Evolutionary conservation across 352 stramenopile species (phyloP), one percentile per base, ranked within the genome.

Genomic region (Phytophthora crassamura): DNA sequence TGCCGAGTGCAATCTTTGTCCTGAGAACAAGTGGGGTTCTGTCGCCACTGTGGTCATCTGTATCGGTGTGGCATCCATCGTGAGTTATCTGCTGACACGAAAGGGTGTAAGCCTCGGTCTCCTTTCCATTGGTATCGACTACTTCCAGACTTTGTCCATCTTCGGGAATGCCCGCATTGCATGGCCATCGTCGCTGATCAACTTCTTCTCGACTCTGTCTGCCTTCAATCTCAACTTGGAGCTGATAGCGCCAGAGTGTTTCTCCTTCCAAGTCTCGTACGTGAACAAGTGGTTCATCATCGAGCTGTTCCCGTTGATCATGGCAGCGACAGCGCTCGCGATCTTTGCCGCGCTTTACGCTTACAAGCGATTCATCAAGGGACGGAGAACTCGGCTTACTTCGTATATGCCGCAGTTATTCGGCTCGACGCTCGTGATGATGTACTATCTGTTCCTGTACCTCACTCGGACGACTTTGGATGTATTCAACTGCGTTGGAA

Each of bases 161-260:
- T 94, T 97, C 43, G 84, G 81, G 7, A 82, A 82, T 45, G 77
- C 86, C 5, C 77, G 78, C 5, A 79, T 95, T 47, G 56, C 75
- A 14, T 97, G 89, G 89, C 89, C 89, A 8, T 22, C 60, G 40
- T 60, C 72, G 12, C 36, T 96, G 11, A 71, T 89, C n/a, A 72
- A 67, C 11, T 66, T 94, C 8, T 93, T 90, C 53, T 77, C 80
- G 6, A 83, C 78, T 12, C 59, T 95, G 28, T 88, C 77, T 18
- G 80, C 86, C 7, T 93, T 95, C 71, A 95, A 93, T 35, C 67
- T 97, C 35, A 94, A 97, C 51, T 35, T 97, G 7, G 86, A 97
- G 45, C 73, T 97, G 28, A 75, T 90, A 15, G 86, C 84, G 11
- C 89, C 87, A 2, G 88, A 95, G 73, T 97, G 89, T 45, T 80